A percentile compares a stretch with the other conserved stretches of the same genome.
These are phyloP conservation scores for Geotrichum australiense DNA, from an alignment of 1,139 yeast genomes.

Conservation along the genomic window DNA sequence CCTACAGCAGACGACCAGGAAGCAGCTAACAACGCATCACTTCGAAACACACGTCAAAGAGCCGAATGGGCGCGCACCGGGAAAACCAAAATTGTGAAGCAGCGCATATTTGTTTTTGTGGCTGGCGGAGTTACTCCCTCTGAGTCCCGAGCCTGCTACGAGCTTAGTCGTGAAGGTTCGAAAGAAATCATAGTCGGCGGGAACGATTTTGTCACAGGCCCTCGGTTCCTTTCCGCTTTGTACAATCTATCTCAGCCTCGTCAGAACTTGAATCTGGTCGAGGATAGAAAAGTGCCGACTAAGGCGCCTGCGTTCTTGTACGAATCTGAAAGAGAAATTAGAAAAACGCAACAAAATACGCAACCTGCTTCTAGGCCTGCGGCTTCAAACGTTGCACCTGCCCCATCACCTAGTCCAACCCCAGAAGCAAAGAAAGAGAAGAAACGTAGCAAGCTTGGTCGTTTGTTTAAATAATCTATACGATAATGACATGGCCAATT, in stretches of 20 bases:
- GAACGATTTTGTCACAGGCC: constrained; percentile 66
- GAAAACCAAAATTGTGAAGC: constrained; percentile 48
- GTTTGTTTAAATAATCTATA: too few relatives aligned
- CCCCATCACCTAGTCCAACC: constrained; percentile 5
- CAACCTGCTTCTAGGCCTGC: constrained; percentile 51
- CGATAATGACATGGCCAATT: too few relatives aligned
- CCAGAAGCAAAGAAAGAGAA: too few relatives aligned
- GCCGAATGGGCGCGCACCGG: constrained; percentile 70
- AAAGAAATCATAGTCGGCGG: constrained; percentile 82
- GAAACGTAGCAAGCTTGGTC: too few relatives aligned
- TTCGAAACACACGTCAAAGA: constrained; percentile 67
- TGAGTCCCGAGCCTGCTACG: constrained; percentile 73
- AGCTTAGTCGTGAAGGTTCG: constrained; percentile 42
- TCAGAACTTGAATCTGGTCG: constrained; percentile 6
- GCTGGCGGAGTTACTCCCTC: constrained; percentile 89
- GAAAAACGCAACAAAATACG: constrained; percentile 51
- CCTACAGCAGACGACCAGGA: constrained; percentile 55
- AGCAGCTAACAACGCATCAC: constrained; percentile 38
- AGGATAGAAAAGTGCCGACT: constrained; percentile 8
- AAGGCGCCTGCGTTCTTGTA: constrained; percentile 14
- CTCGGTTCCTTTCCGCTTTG: constrained; percentile 39
- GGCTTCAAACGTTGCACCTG: constrained; percentile 46
- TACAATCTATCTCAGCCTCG: constrained; percentile 23
- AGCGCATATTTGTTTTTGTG: constrained; percentile 68
- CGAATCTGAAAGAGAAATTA: constrained; percentile 12